Evolutionary conservation across 352 stramenopile genomes (phyloP), one percentile per base, ranked within the genome.

Genomic region (Phytopythium chamaehyphon): DNA sequence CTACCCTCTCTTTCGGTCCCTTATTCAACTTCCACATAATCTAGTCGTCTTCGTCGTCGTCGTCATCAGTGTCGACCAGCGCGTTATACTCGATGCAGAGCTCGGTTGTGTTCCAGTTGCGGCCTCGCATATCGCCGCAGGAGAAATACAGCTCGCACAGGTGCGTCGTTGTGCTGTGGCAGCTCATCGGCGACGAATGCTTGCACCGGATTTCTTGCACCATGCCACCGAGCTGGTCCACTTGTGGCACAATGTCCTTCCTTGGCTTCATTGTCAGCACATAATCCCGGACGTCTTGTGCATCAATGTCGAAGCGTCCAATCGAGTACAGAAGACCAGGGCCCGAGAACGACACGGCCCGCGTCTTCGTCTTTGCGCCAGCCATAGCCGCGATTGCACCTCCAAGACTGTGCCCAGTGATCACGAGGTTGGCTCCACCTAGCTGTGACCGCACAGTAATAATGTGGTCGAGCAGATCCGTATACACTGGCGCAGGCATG

Each of bases 191-290:
- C 16, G 64, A 82, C 51, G 69, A 73, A 39, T 85, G 69, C 54
- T 80, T 79, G 66, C 82, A 92, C 8, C 78, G 73, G 51, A 90
- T 77, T 47, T 92, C 79, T 54, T 90, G 79, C 16, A 92, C 79
- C 55, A 92, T 71, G 9, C 82, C 82, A 19, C 79, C 77, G 6
- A 92, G 65, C 43, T 86, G 66, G 49, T 92, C 82, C 19, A 90
- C 77, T n/a, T 71, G 70, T 18, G 82, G 79, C 15, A 92, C 75
- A 33, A 92, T 92, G 55, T 92, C 82, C 35, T 80, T 88, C 39
- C 71, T 62, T 0, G 82, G 76, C 40, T 90, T 92, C 64, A 92
- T 81, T 22, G 82, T 90, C 51, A 92, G 47, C 52, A 92, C 82
- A 39, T 89, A 86, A 60, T 92, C 76, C 19, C 79, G 75, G 43